Evolutionary conservation across 176 grass and related monocot genomes (phyloP).

Genomic region (Aegilops tauschii): DNA sequence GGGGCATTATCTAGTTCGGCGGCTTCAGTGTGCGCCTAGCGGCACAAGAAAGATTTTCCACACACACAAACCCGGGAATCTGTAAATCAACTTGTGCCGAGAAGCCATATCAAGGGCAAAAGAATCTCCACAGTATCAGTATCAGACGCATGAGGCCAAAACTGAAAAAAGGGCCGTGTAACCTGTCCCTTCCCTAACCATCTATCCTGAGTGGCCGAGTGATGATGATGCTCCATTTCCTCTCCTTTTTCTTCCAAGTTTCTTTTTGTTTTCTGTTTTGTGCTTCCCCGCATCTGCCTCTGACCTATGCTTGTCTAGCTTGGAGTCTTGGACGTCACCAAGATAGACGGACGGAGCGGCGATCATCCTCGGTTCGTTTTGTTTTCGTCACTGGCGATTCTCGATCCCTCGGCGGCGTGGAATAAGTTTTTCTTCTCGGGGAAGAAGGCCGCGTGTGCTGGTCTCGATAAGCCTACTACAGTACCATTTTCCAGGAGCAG

Average conservation of each 20-base stretch:
- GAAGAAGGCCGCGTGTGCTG: not conserved
- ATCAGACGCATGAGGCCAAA: slow-evolving; percentile 14
- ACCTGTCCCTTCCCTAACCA: slow-evolving; percentile 7
- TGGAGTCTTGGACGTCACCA: slow-evolving; percentile 35
- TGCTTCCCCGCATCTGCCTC: not conserved
- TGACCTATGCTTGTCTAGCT: slow-evolving; percentile 17
- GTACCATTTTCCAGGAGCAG: not conserved
- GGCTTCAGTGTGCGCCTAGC: not conserved
- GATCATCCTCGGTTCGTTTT: slow-evolving; percentile 25
- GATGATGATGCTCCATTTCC: not conserved
- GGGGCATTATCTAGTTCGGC: not conserved
- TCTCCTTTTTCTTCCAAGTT: not conserved
- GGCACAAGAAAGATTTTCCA: slow-evolving; percentile 2
- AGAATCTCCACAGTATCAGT: slow-evolving; percentile 2
- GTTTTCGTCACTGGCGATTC: not conserved
- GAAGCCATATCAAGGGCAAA: not conserved
- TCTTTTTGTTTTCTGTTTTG: not conserved
- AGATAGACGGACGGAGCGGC: slow-evolving; percentile 17
- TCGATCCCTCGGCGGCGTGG: not conserved
- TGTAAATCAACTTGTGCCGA: not conserved
- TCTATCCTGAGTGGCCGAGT: slow-evolving; percentile 1
- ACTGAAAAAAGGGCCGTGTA: slow-evolving; percentile 13
- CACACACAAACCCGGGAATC: not conserved
- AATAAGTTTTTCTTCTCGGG: not conserved
- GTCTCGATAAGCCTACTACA: not conserved